Evolutionary conservation across 2,329 filamentous ascomycete genomes (phyloP).

Genomic region (Fusarium caatingaense): DNA sequence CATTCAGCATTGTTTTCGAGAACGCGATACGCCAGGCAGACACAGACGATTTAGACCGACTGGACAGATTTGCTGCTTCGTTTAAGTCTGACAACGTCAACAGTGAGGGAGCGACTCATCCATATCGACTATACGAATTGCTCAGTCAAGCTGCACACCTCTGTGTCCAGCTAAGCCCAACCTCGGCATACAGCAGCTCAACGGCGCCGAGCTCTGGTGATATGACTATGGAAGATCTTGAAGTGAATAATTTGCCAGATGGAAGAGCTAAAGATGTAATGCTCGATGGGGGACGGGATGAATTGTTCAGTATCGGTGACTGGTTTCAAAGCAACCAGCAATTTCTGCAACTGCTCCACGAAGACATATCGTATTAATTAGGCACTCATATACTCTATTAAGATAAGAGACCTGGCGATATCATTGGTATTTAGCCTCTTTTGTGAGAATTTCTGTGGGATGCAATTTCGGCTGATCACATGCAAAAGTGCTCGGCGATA

Average conservation of each 20-base stretch:
- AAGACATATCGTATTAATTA: constrained; percentile 14
- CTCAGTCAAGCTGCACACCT: constrained; percentile 50
- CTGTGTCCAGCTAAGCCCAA: constrained; percentile 31
- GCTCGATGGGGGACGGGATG: not conserved
- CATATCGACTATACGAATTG: constrained; percentile 50
- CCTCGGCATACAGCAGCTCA: not conserved
- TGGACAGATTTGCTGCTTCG: constrained; percentile 50
- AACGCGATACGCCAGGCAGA: constrained; percentile 43
- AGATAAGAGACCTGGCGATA: not conserved
- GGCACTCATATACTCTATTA: not conserved
- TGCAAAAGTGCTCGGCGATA: constrained; percentile 2
- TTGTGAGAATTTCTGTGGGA: not conserved
- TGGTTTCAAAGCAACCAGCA: constrained; percentile 39
- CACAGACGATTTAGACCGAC: constrained; percentile 16
- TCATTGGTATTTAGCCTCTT: not conserved
- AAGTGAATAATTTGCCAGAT: not conserved
- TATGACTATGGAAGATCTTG: not conserved
- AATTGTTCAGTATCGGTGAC: not conserved
- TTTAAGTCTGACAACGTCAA: constrained; percentile 34
- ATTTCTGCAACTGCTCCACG: constrained; percentile 29
- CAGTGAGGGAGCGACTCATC: constrained; percentile 45
- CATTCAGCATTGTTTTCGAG: constrained; percentile 53
- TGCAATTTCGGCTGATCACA: constrained; percentile 14
- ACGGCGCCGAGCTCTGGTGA: not conserved
- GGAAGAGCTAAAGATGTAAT: too few species aligned